A percentile compares a stretch with the other conserved stretches of the same genome.
phyloP scores from a whole-genome alignment of 192 early-diverging fungal genomes.

The Coemansia sp. region DNA sequence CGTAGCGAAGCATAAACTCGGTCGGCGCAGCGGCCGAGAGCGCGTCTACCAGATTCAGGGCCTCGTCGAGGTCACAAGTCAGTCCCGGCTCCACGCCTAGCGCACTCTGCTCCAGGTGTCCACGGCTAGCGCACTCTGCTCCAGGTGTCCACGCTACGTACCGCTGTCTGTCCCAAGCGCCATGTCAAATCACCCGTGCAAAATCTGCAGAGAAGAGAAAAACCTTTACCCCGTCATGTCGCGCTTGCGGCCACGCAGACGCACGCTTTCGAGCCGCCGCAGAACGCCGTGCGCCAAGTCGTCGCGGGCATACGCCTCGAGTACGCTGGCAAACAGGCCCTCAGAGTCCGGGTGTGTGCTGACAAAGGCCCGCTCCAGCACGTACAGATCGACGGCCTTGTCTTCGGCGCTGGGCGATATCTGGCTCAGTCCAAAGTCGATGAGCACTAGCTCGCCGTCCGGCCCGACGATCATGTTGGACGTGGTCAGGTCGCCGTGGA shows the following conservation, averaged over 20 bases:
- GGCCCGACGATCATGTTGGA: conserved; percentile 82
- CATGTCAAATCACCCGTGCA: neutral
- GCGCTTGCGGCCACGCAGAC: conserved; percentile 75
- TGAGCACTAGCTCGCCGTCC: conserved; percentile 54
- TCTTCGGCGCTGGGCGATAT: conserved; percentile 81
- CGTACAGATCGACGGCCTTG: conserved; percentile 98
- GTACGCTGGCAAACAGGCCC: conserved; percentile 65
- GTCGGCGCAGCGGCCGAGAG: conserved; percentile 21
- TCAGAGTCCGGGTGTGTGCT: conserved; percentile 91
- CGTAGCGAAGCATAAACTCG: conserved; percentile 31
- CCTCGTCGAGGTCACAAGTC: too few species aligned
- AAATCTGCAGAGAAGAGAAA: neutral
- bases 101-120: too few species aligned
- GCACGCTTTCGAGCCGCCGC: conserved; percentile 74
- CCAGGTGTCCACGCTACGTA: too few species aligned
- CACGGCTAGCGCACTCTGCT: too few species aligned
- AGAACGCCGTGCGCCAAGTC: conserved; percentile 56
- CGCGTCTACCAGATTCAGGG: too few species aligned
- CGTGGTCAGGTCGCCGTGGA: conserved; percentile 97
- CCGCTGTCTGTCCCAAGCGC: too few species aligned
- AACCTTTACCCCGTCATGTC: conserved; percentile 64
- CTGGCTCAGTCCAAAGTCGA: conserved; percentile 96
- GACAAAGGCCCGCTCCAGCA: conserved; percentile 86
- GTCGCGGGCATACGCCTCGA: conserved; percentile 62
- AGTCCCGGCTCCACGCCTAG: too few species aligned